A percentile compares a stretch with the other conserved stretches of the same genome.
phyloP scores from a whole-genome alignment of 805 yeast species.

The Peterozyma xylosa region DNA sequence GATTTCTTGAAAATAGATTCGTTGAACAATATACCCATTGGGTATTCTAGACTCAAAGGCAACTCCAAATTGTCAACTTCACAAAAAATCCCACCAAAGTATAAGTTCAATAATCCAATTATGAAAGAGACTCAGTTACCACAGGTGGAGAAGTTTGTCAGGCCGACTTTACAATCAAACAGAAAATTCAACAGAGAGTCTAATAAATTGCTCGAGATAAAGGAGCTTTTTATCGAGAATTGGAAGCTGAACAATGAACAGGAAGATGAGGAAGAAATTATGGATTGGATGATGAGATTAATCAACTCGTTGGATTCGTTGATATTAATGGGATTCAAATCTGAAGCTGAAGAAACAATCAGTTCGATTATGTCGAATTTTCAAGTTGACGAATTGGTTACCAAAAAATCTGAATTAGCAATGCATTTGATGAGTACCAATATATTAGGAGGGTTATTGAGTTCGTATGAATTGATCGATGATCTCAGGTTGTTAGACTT shows the following conservation, averaged over 20 bases:
- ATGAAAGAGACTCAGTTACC: neutral
- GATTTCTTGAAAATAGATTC: neutral
- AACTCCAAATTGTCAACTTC: conserved; percentile 1
- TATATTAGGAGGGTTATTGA: conserved; percentile 71
- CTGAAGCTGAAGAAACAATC: conserved; percentile 30
- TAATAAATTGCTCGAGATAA: neutral
- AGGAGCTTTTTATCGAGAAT: conserved; percentile 3
- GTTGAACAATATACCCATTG: neutral
- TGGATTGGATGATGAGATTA: conserved; percentile 49
- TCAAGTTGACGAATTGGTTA: conserved; percentile 33
- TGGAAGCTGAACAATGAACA: conserved; percentile 3
- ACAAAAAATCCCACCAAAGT: neutral
- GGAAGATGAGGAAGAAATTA: conserved; percentile 2
- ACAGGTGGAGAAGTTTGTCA: no score
- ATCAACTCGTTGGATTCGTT: conserved; percentile 76
- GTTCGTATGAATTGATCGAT: conserved; percentile 48
- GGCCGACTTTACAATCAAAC: neutral
- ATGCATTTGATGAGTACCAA: conserved; percentile 84
- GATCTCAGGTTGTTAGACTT: conserved; percentile 25
- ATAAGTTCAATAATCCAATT: conserved; percentile 2
- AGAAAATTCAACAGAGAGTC: neutral
- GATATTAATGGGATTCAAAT: conserved; percentile 59
- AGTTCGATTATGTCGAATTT: conserved; percentile 32
- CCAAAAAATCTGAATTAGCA: conserved; percentile 61
- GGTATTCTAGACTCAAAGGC: conserved; percentile 2